phyloP scores from a whole-genome alignment of 2,329 filamentous ascomycete genomes.

The Grosmannia serpens region DNA sequence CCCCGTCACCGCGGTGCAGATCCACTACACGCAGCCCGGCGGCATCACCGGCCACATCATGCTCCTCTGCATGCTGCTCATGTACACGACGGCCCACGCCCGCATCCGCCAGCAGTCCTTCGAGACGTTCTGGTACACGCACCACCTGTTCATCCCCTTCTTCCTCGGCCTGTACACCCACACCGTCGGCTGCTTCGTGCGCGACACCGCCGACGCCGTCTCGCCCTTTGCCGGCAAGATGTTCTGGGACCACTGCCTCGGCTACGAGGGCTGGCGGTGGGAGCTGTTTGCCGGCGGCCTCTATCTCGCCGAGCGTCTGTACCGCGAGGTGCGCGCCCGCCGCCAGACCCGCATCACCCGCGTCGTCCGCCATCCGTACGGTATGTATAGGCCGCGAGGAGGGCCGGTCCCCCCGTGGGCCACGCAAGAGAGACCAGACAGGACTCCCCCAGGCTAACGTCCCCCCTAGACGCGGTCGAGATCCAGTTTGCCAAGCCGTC shows the following conservation, averaged over 20 bases:
- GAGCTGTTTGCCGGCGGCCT: conserved; percentile 77
- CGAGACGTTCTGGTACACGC: conserved; percentile 98
- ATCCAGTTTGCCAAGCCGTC: conserved; percentile 94
- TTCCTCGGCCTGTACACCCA: conserved; percentile 90
- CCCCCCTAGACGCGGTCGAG: conserved; percentile 67
- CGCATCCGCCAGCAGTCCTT: conserved; percentile 94
- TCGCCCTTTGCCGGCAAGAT: conserved; percentile 73
- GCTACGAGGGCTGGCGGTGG: conserved; percentile 96
- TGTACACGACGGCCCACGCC: conserved; percentile 91
- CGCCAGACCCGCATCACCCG: conserved; percentile 82
- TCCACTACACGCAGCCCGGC: conserved; percentile 81
- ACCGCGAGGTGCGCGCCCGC: conserved; percentile 77
- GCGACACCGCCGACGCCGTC: conserved; percentile 58
- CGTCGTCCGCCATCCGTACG: conserved; percentile 91
- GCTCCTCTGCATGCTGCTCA: conserved; percentile 97
- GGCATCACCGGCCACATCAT: conserved; percentile 95
- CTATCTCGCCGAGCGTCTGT: conserved; percentile 80
- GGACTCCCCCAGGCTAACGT: no score
- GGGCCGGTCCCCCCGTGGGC: no score
- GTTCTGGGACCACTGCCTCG: conserved; percentile 90
- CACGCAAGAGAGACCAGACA: no score
- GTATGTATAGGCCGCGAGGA: conserved; percentile 40
- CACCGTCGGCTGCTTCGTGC: conserved; percentile 91
- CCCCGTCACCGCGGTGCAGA: conserved; percentile 68
- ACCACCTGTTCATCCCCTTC: conserved; percentile 97